Evolutionary conservation across 208 protist genomes (phyloP).

Genomic region (Trypanosoma grayi): DNA sequence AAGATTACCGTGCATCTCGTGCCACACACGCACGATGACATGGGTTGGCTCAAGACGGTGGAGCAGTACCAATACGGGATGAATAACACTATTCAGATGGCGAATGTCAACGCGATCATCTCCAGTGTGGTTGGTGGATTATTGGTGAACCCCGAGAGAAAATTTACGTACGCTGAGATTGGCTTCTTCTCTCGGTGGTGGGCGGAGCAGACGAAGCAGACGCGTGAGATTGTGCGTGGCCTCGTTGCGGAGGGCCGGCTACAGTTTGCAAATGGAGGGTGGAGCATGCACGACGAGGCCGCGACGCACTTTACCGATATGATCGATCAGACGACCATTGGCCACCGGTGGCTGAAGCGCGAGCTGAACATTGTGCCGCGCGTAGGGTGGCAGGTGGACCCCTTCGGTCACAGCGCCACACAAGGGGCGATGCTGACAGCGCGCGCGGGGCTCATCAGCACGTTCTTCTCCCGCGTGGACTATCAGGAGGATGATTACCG

Average conservation of each 20-base stretch:
- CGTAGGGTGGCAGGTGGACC: conserved; percentile 49
- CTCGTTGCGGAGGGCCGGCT: conserved; percentile 36
- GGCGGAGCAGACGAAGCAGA: conserved; percentile 30
- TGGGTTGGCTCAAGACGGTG: conserved; percentile 65
- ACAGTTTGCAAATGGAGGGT: conserved; percentile 38
- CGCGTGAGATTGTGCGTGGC: neutral
- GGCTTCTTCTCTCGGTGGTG: conserved; percentile 71
- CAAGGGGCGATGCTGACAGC: conserved; percentile 29
- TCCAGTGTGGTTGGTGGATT: conserved; percentile 37
- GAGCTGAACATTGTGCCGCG: conserved; percentile 29
- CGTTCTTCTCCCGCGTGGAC: conserved; percentile 48
- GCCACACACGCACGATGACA: conserved; percentile 52
- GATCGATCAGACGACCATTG: conserved; percentile 52
- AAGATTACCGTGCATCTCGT: conserved; percentile 31
- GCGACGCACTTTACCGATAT: conserved; percentile 23
- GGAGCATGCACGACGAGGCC: conserved; percentile 64
- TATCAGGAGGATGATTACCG: conserved; percentile 27
- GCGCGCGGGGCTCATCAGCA: conserved; percentile 31
- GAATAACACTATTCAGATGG: conserved; percentile 47
- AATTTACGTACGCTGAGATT: conserved; percentile 70
- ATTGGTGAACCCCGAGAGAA: conserved; percentile 37
- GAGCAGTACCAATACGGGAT: conserved; percentile 49
- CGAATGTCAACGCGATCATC: conserved; percentile 42
- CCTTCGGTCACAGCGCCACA: conserved; percentile 51
- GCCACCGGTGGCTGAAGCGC: conserved; percentile 38